phyloP scores from a whole-genome alignment of 345 rosid genomes.

The Euphorbia peplus region DNA sequence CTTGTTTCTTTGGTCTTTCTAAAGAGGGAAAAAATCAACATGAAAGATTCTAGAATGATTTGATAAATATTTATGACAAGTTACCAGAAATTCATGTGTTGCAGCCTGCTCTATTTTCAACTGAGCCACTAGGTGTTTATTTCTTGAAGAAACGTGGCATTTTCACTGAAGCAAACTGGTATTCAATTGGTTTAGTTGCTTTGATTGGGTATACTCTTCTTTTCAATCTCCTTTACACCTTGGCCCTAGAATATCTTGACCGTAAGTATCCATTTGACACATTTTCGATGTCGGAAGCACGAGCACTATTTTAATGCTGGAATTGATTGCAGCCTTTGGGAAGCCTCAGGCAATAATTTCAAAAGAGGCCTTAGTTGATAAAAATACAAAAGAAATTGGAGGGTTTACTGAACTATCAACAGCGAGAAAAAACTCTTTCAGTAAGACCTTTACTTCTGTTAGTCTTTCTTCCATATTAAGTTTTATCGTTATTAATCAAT shows the following conservation, averaged over 20 bases:
- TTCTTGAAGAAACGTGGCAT: slow-evolving; percentile 65
- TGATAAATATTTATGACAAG: not conserved
- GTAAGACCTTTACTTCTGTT: not conserved
- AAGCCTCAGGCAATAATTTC: slow-evolving; percentile 40
- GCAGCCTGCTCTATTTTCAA: slow-evolving; percentile 51
- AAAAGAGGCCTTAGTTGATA: slow-evolving; percentile 34
- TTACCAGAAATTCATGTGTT: slow-evolving; percentile 13
- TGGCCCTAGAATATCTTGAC: slow-evolving; percentile 63
- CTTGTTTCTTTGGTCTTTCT: not conserved
- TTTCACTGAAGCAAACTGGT: slow-evolving; percentile 71
- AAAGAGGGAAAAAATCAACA: not conserved
- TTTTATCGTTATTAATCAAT: not conserved
- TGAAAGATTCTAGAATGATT: not conserved
- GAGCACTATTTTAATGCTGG: slow-evolving; percentile 14
- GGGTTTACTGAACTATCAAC: slow-evolving; percentile 28
- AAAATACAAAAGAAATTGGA: slow-evolving; percentile 20
- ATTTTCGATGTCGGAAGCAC: not conserved
- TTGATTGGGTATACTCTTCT: slow-evolving; percentile 51
- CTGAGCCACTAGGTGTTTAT: slow-evolving; percentile 62
- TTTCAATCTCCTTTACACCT: slow-evolving; percentile 64
- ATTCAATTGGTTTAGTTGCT: slow-evolving; percentile 81
- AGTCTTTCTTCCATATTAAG: not conserved
- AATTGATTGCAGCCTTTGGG: slow-evolving; percentile 43
- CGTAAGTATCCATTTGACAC: slow-evolving; percentile 44
- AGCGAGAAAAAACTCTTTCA: slow-evolving; percentile 16